These are phyloP conservation scores for Eutrema salsugineum DNA, from an alignment of 441 rosid genomes.

Conservation along the genomic window DNA sequence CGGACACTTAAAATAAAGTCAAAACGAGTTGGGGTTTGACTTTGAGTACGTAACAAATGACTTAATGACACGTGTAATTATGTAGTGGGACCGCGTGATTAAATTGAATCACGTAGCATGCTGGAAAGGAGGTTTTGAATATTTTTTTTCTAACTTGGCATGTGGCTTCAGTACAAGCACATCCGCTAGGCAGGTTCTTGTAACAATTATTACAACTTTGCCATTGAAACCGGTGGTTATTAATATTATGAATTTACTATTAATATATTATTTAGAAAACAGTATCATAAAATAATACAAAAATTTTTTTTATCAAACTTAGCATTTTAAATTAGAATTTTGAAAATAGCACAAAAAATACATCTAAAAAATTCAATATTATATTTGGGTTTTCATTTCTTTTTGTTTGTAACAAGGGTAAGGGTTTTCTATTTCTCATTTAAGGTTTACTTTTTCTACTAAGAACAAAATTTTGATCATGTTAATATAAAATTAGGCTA, in stretches of 20 bases:
- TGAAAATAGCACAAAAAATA: too few relatives aligned
- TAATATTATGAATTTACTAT: neutral
- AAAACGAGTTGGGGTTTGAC: slow-evolving; percentile 32
- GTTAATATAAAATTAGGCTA: too few relatives aligned
- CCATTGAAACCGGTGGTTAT: slow-evolving; percentile 15
- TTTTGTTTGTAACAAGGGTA: too few relatives aligned
- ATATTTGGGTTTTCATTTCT: too few relatives aligned
- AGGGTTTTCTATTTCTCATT: too few relatives aligned
- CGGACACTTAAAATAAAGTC: slow-evolving; percentile 12
- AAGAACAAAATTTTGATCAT: too few relatives aligned
- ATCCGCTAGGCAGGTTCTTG: slow-evolving; percentile 5
- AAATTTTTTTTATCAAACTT: too few relatives aligned
- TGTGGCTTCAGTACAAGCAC: slow-evolving; percentile 26
- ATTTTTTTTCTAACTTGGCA: neutral
- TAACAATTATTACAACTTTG: neutral
- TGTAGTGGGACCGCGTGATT: slow-evolving; percentile 10
- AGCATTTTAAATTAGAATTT: too few relatives aligned
- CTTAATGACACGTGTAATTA: neutral
- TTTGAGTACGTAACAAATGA: neutral
- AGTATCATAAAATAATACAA: too few relatives aligned
- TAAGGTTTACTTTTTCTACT: too few relatives aligned
- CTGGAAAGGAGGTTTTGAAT: neutral
- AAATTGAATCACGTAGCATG: slow-evolving; percentile 31
- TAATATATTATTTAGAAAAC: too few relatives aligned
- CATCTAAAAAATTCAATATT: too few relatives aligned